Conservation (phyloP, 1,284 basidiomycete species). For the Cryptococcus deneoformans region DNA sequence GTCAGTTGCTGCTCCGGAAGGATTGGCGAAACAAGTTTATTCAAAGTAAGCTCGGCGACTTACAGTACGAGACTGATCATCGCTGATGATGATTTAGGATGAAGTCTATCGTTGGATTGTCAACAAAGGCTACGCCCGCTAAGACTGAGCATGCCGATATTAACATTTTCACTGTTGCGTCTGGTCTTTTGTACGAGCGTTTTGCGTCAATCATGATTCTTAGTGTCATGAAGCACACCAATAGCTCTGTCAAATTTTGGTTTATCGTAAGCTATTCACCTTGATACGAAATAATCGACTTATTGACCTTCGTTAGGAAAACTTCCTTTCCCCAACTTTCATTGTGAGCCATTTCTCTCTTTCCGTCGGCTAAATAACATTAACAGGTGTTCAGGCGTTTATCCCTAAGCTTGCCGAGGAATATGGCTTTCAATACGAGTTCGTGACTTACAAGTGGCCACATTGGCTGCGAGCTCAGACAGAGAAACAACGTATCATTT, state of each 20-base stretch:
- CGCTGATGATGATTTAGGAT: constrained; percentile 23
- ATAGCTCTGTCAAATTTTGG: constrained; percentile 96
- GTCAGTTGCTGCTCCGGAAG: constrained; percentile 15
- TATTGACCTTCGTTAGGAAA: constrained; percentile 53
- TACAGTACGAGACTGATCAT: too few relatives aligned
- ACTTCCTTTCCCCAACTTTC: constrained; percentile 98
- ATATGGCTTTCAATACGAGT: constrained; percentile 89
- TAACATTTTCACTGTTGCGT: constrained; percentile 98
- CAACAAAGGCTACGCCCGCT: constrained; percentile 15
- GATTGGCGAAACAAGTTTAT: constrained; percentile 8
- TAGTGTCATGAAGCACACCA: constrained; percentile 89
- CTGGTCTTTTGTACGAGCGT: constrained; percentile 92
- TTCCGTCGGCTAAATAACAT: constrained; percentile 6
- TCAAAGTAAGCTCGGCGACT: constrained; percentile 21
- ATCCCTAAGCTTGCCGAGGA: constrained; percentile 85
- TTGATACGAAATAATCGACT: not conserved
- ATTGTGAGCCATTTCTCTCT: constrained; percentile 56
- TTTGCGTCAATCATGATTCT: constrained; percentile 99
- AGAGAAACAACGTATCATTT: constrained; percentile 84
- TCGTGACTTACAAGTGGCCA: constrained; percentile 99
- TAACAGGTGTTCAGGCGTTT: constrained; percentile 53
- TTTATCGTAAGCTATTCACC: constrained; percentile 65
- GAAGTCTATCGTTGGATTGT: constrained; percentile 38
- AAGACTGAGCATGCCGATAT: constrained; percentile 65
- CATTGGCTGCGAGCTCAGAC: constrained; percentile 94